phyloP scores from a whole-genome alignment of 164 flowering plant genomes.

The Piper betle region DNA sequence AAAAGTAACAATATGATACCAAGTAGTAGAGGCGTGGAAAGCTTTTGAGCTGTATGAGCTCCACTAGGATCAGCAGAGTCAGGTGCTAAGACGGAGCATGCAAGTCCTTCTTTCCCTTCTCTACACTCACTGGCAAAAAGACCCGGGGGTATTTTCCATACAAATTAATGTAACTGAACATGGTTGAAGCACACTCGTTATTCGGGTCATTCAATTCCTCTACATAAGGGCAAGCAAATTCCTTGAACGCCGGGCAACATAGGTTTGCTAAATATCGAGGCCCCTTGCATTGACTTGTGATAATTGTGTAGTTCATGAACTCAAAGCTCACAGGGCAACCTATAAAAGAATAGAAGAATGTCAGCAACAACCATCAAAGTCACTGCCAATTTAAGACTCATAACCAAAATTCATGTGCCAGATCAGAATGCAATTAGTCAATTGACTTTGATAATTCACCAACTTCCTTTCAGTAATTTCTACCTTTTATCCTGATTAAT shows the following conservation, averaged over 20 bases:
- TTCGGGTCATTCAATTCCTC: conserved; percentile 20
- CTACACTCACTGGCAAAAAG: conserved; percentile 27
- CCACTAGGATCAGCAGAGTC: background rate
- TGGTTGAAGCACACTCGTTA: conserved; percentile 30
- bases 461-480: too few relatives aligned
- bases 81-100: conserved; percentile 15
- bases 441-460: background rate
- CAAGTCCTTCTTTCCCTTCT: conserved; percentile 22
- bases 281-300: conserved; percentile 49
- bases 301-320: conserved; percentile 33
- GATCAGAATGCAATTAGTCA: background rate
- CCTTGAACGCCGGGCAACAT: conserved; percentile 32
- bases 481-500: too few relatives aligned
- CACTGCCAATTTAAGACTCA: background rate
- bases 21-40: background rate
- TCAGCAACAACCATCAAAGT: background rate
- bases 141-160: conserved; percentile 36
- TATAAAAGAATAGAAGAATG: conserved; percentile 7
- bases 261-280: conserved; percentile 23
- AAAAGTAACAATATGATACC: background rate
- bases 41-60: conserved; percentile 1
- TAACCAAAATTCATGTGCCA: too few relatives aligned
- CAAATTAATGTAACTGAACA: conserved; percentile 38
- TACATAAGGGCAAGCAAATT: conserved; percentile 31
- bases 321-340: conserved; percentile 35